A percentile compares a stretch with the other conserved stretches of the same genome.
phyloP scores from a whole-genome alignment of 176 grass and related monocot genomes.

The Alloteropsis semialata region DNA sequence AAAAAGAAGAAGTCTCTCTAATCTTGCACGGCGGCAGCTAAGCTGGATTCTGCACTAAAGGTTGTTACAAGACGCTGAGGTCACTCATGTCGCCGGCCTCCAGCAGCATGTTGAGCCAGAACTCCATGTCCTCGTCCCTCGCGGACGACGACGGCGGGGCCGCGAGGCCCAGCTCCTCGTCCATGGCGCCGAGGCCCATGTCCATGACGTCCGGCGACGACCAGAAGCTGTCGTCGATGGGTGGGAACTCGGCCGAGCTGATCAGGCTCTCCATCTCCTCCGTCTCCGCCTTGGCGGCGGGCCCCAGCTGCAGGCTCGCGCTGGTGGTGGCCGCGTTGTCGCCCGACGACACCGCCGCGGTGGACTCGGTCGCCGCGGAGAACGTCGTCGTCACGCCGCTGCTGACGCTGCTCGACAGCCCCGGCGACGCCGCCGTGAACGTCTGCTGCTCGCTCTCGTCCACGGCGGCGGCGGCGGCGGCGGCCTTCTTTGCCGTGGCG shows the following conservation, averaged over 20 bases:
- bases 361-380: conserved; percentile 31
- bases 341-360: not conserved
- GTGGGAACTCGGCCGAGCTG: conserved; percentile 17
- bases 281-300: not conserved
- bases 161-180: conserved; percentile 15
- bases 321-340: conserved; percentile 22
- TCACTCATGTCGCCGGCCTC: conserved; percentile 50
- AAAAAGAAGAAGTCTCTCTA: not conserved
- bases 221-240: conserved; percentile 59
- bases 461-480: not conserved
- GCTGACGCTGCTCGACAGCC: conserved; percentile 40
- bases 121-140: conserved; percentile 51
- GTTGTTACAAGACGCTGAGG: conserved; percentile 29
- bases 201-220: conserved; percentile 32
- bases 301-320: not conserved
- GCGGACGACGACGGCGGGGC: not conserved
- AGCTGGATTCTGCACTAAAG: not conserved
- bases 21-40: not conserved
- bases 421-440: conserved; percentile 8
- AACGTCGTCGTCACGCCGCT: conserved; percentile 36
- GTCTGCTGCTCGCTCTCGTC: not conserved
- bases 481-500: not conserved
- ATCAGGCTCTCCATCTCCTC: conserved; percentile 30
- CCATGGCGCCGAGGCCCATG: conserved; percentile 26
- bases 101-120: conserved; percentile 53